phyloP scores from a whole-genome alignment of 495 filamentous ascomycete genomes.

The Viridothelium virens region DNA sequence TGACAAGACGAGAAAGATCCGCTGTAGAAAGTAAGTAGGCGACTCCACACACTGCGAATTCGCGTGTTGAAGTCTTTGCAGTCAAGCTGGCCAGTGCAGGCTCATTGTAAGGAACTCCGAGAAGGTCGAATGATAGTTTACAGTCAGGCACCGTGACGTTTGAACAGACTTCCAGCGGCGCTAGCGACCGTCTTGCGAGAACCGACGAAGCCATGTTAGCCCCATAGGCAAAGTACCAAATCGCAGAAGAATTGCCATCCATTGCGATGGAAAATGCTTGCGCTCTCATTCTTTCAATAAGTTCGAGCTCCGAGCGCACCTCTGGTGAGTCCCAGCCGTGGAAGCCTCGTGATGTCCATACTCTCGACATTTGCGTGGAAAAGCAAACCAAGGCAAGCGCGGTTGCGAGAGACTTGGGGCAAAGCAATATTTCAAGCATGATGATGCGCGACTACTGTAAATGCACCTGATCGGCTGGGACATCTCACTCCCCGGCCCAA shows the following conservation, averaged over 20 bases:
- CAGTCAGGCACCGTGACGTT: constrained; percentile 11
- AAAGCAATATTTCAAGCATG: too few species aligned
- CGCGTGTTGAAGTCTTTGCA: not conserved
- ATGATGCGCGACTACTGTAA: too few species aligned
- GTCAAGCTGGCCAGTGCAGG: constrained; percentile 17
- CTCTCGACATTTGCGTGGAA: not conserved
- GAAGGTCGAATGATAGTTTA: constrained; percentile 16
- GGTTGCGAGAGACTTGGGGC: too few species aligned
- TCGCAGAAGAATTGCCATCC: not conserved
- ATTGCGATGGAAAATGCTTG: not conserved
- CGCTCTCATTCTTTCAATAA: not conserved
- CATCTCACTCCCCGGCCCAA: too few species aligned
- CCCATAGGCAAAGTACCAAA: constrained; percentile 21
- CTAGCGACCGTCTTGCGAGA: constrained; percentile 4
- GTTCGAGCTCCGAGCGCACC: not conserved
- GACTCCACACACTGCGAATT: constrained; percentile 11
- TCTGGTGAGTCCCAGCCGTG: too few species aligned
- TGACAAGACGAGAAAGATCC: constrained; percentile 9
- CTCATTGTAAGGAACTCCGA: constrained; percentile 17
- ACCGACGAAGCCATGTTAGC: constrained; percentile 16
- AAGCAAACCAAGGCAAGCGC: too few species aligned
- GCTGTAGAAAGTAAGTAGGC: not conserved
- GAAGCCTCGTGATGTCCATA: not conserved
- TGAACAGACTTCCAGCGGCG: constrained; percentile 1
- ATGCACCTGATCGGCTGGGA: too few species aligned